A percentile compares a stretch with the other conserved stretches of the same genome.
Conservation (phyloP, 192 early-diverging fungal species). For the Backusella tuberculispora region DNA sequence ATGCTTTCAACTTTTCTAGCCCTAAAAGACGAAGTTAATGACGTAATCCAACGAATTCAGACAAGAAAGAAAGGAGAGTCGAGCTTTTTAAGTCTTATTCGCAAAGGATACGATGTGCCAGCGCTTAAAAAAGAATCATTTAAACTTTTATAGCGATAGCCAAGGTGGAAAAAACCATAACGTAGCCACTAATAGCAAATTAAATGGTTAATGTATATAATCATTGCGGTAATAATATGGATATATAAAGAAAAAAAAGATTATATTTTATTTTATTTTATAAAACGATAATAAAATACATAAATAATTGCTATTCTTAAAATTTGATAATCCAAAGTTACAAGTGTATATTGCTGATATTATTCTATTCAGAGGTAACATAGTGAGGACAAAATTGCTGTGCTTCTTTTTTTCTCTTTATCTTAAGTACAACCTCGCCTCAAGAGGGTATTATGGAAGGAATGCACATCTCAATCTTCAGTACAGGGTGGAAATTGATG, state of each 20-base stretch:
- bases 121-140: neutral
- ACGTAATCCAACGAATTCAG: neutral
- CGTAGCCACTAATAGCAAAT: neutral
- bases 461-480: too few relatives aligned
- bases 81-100: neutral
- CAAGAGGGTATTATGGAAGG: too few relatives aligned
- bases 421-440: too few relatives aligned
- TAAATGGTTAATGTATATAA: neutral
- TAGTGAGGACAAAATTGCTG: too few relatives aligned
- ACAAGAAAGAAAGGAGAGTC: neutral
- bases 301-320: neutral
- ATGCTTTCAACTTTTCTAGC: neutral
- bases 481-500: too few relatives aligned
- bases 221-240: neutral
- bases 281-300: neutral
- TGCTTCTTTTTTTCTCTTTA: too few relatives aligned
- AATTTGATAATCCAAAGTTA: slow-evolving; percentile 4
- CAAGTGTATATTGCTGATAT: too few relatives aligned
- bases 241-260: neutral
- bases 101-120: neutral
- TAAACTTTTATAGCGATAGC: neutral
- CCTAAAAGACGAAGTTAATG: neutral
- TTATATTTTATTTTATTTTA: neutral
- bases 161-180: too few relatives aligned
- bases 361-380: slow-evolving; percentile 5